Base-by-base conservation (phyloP, 495 filamentous ascomycete species). In the Xylaria curta region DNA sequence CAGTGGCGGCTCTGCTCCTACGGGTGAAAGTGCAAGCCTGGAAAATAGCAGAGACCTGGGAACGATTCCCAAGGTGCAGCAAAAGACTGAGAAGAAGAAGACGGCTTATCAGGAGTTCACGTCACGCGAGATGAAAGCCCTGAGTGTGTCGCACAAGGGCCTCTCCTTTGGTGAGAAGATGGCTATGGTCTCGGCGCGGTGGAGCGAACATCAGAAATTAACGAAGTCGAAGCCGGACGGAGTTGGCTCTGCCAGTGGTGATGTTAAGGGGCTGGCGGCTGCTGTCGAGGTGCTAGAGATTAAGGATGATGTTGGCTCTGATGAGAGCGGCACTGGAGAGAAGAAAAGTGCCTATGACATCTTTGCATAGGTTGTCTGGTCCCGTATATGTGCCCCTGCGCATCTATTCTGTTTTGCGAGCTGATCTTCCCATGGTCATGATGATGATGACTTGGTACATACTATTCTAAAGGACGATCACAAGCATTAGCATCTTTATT, bases 61-160 rank as follows among this genome's bases (percentile, higher is more conserved):
- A 31, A 24, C n/a, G n/a, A 26, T 2, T 4, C 1, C 19, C 5
- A 13, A 21, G 44, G 26, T 24, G 44, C 24, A 6, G 65, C 46
- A 0, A 26, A 28, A 36, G 10, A 71, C 67, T 69, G 78, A 79
- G 69, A 76, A 78, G 65, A 87, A 68, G 75, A 49, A 17, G 63
- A 86, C 76, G 31, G 88, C 86, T 59, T 95, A 93, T 79, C 88
- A 93, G 75, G 76, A 80, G 9, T 95, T 91, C 78, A 84, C 91
- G 47, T 87, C 88, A 72, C 81, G 82, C 66, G 82, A 89, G 74
- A 88, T 87, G 76, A 78, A 74, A 47, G 77, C 74, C 33, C 79
- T 91, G 8, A 89, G 81, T 79, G 73, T 80, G 28, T 83, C 81
- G 58, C 84, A 88, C 66, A 84, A 85, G 5, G 78, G 79, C 12